Base-by-base conservation (phyloP, 2,329 filamentous ascomycete species). In the Aureobasidium sp. region DNA sequence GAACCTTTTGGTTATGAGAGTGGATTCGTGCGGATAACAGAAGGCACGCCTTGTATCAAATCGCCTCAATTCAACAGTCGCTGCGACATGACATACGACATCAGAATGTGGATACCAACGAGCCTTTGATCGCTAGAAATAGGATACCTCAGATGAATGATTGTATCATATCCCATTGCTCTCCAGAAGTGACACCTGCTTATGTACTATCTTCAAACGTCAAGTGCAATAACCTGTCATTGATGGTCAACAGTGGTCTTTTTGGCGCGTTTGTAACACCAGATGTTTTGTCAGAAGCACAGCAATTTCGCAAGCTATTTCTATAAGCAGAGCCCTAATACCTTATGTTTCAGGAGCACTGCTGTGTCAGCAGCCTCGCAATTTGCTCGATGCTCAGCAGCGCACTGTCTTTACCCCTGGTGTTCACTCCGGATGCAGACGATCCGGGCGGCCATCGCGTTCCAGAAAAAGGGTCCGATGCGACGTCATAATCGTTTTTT, bases 401-500 rank as follows among this genome's bases (percentile, higher is more conserved):
- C 20, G 32, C 47, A 50, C 34, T 53, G 50, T 20, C 15, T 32
- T 10, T 56, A 26, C 23, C 32, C 42, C 23, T 48, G 42, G 37
- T 27, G 29, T 48, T 29, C 23, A 5, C 36, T 17, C 36, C 55
- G 42, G 42, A 9, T 23, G 53, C 42, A 34, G 42, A 17, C 46
- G 39, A 44, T 57, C 53, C 53, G 41, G 12, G 29, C 23, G 39
- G 20, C 23, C 37, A 41, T 23, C 34, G 53, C 23, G 53, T 29
- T 44, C n/a, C n/a, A 44, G 53, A 57, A 44, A 17, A 57, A 57
- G 41, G 53, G 53, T 46, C 29, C 53, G 41, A 39, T 4, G 53
- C 53, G 37, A 46, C 53, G 53, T 57, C 53, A 57, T 57, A n/a
- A 41, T 29, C 34, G 50, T 20, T 36, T 34, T 48, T 36, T 51